Conservation (phyloP, 2,329 filamentous ascomycete genomes). For the Neonectria ditissima region DNA sequence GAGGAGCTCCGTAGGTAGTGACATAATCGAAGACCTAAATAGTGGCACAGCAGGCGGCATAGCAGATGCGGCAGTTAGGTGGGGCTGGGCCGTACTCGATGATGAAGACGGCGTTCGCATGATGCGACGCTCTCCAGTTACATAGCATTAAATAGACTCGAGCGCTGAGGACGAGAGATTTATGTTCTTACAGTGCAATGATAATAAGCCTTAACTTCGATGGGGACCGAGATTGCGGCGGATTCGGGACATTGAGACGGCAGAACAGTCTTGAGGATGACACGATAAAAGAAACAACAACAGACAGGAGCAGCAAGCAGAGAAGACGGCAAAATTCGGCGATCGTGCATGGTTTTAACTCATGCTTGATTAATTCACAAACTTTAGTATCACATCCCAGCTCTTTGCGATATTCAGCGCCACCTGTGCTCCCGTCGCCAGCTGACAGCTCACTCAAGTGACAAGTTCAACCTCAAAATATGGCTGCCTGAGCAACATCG, state of each 20-base stretch:
- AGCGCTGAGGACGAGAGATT: neutral
- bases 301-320: neutral
- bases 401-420: neutral
- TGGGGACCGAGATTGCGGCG: neutral
- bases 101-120: neutral
- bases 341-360: neutral
- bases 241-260: neutral
- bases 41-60: neutral
- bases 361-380: neutral
- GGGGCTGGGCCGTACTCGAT: neutral
- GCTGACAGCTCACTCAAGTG: conserved; percentile 5
- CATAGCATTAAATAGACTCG: neutral
- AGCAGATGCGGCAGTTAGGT: neutral
- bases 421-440: neutral
- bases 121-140: neutral
- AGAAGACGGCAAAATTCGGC: no score
- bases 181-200: neutral
- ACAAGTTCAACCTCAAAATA: conserved; percentile 30
- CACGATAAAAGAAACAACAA: neutral
- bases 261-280: neutral
- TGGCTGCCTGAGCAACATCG: conserved; percentile 27
- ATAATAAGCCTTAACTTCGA: neutral
- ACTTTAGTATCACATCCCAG: neutral
- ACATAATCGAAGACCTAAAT: neutral
- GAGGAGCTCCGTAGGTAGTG: no score